These are phyloP conservation scores for Dipodascopsis tothii DNA, from an alignment of 805 yeast genomes.

Conservation along the genomic window DNA sequence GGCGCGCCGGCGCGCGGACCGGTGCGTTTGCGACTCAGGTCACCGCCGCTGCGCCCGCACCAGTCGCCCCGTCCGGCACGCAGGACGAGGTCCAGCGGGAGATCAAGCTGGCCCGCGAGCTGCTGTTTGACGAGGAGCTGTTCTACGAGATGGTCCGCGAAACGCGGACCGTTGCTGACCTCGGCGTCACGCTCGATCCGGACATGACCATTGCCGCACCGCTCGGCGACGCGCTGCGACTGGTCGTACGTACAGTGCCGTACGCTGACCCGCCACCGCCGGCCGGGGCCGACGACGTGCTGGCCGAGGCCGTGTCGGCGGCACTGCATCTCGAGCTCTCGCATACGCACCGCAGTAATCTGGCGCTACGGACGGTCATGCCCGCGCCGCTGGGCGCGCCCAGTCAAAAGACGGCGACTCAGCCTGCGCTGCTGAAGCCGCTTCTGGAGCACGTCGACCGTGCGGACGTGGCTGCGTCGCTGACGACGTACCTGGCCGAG, in stretches of 20 bases:
- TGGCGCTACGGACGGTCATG: conserved; percentile 31
- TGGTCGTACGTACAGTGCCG: not conserved
- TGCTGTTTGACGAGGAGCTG: conserved; percentile 81
- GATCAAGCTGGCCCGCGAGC: conserved; percentile 60
- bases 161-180: conserved; percentile 58
- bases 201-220: conserved; percentile 34
- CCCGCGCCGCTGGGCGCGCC: conserved; percentile 17
- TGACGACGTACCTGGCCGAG: not conserved
- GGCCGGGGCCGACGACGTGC: conserved; percentile 8
- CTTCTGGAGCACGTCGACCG: conserved; percentile 1
- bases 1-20: conserved; percentile 35
- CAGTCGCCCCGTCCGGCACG: not conserved
- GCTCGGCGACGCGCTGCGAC: conserved; percentile 30
- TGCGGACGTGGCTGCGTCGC: not conserved
- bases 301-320: conserved; percentile 49
- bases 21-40: not conserved
- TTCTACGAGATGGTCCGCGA: conserved; percentile 72
- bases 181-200: conserved; percentile 57
- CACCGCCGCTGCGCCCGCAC: conserved; percentile 1
- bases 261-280: no score
- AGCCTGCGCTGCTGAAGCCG: conserved; percentile 13
- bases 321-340: conserved; percentile 56
- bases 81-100: conserved; percentile 38
- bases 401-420: not conserved
- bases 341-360: conserved; percentile 45